Evolutionary conservation across 2,329 filamentous ascomycete genomes (phyloP), one percentile per base, ranked within the genome.

Genomic region (Xylaria arbuscula): DNA sequence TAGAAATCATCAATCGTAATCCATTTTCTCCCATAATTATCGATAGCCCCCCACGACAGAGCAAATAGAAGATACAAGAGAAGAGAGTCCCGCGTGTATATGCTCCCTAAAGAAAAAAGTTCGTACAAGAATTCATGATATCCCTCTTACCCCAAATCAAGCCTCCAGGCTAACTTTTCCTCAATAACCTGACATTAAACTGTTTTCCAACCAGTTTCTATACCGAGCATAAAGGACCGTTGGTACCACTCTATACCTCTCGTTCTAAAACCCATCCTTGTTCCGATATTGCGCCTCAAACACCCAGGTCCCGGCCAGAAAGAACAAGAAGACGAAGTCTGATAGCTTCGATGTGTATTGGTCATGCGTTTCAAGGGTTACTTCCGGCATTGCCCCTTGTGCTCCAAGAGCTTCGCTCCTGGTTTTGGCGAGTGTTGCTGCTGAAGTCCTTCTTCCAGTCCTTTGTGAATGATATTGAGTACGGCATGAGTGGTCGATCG

Each of bases 371-470:
- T 59, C 47, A 66, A 24, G 32, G 28, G 22, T 28, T 58, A 8
- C 68, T 62, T n/a, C 68, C 63, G 2, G n/a, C 42, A 7, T 68
- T 60, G 1, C 50, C 68, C 32, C 8, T 48, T 2, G 64, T 68
- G 61, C 68, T 70, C 65, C 51, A 68, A 36, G 42, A 28, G 24
- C 48, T 22, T 10, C 36, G 22, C 13, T 55, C 17, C 22, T 64
- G 40, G 34, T 22, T 8, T 1, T 57, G 55, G 2, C 53, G 6
- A 22, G 45, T 42, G 34, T 34, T 34, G 22, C 24, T 42, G 17
- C 53, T 32, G n/a, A 59, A 42, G 10, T 71, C 66, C 11, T 34
- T 61, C 54, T 51, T 61, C 69, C 69, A 70, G 47, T 62, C 15
- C 10, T 59, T 55, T 11, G 45, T 58, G 15, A 70, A 70, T 1